These are phyloP conservation scores for Thinopyrum elongatum DNA, from an alignment of 176 grass and related monocot genomes.

Conservation along the genomic window DNA sequence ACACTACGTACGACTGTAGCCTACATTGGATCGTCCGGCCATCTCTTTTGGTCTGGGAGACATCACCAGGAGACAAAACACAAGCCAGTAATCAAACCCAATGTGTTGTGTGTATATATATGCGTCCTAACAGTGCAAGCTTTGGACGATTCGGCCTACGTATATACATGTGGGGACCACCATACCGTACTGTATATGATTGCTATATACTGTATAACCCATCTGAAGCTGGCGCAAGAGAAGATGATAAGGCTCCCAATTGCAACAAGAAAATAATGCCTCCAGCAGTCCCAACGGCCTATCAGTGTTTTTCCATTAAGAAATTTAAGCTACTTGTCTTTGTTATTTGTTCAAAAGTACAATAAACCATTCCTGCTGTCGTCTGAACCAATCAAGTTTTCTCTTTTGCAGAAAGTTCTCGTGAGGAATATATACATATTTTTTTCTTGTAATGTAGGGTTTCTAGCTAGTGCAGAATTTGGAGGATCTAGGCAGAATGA, in stretches of 20 bases:
- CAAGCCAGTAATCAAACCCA: not conserved
- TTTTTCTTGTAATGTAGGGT: too few species aligned
- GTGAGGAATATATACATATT: not conserved
- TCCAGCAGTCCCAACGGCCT: not conserved
- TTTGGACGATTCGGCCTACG: constrained; percentile 3
- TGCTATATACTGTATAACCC: too few species aligned
- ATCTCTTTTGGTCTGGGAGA: constrained; percentile 4
- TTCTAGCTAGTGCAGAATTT: not conserved
- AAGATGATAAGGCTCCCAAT: constrained; percentile 9
- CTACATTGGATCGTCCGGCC: constrained; percentile 13
- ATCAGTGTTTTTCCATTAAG: not conserved
- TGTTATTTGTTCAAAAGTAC: too few species aligned
- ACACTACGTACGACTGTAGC: not conserved
- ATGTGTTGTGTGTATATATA: not conserved
- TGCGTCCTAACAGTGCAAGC: constrained; percentile 4
- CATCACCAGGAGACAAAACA: not conserved
- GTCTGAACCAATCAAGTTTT: not conserved
- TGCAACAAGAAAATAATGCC: constrained; percentile 1
- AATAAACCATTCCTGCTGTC: too few species aligned
- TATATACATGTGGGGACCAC: constrained; percentile 22
- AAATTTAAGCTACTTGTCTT: not conserved
- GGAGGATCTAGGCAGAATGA: not conserved
- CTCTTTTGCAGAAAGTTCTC: not conserved
- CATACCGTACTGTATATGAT: constrained; percentile 16
- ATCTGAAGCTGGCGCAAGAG: too few species aligned